These are phyloP conservation scores for Adansonia gregorii DNA, from an alignment of 441 rosid species.

Conservation along the genomic window DNA sequence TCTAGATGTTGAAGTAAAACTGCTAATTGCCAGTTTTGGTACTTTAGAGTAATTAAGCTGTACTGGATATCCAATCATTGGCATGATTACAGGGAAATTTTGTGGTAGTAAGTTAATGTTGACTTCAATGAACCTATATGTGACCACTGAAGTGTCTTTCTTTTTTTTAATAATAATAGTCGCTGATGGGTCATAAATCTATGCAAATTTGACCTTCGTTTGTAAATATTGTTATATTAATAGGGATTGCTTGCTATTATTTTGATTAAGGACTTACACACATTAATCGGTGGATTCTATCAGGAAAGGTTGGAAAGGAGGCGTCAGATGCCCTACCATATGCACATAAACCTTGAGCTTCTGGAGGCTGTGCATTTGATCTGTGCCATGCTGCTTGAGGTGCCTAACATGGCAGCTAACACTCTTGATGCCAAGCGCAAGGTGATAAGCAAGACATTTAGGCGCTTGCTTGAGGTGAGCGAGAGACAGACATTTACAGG, in stretches of 20 bases:
- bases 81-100: not conserved
- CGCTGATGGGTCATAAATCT: too few species aligned
- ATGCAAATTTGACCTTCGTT: too few species aligned
- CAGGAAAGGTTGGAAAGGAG: not conserved
- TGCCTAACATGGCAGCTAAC: not conserved
- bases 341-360: not conserved
- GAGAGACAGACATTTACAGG: not conserved
- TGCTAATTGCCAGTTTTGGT: not conserved
- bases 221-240: too few species aligned
- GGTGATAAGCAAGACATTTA: not conserved
- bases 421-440: not conserved
- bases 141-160: too few species aligned
- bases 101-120: not conserved
- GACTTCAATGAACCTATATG: not conserved
- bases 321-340: not conserved
- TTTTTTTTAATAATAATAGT: too few species aligned
- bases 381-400: not conserved
- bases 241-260: too few species aligned
- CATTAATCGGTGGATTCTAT: not conserved
- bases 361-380: not conserved
- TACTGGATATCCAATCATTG: not conserved
- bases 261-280: not conserved
- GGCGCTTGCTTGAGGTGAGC: not conserved
- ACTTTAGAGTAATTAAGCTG: not conserved
- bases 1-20: too few species aligned